Percentiles rank a stretch among this genome's conserved stretches.
Conservation (phyloP, 805 yeast genomes). For the Wickerhamia fluorescens region DNA sequence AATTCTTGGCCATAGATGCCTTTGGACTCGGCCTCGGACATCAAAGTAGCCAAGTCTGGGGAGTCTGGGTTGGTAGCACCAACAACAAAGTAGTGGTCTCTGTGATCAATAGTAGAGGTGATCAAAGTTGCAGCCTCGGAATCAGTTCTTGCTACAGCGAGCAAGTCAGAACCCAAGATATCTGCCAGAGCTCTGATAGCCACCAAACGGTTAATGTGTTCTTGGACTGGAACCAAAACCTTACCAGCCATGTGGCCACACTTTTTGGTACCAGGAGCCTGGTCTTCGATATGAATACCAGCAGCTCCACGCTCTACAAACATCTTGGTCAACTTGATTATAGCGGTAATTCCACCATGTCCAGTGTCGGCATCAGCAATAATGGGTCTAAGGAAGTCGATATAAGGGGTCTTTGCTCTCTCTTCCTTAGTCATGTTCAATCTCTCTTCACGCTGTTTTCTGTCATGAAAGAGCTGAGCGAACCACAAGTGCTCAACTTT, state of each 20-base stretch:
- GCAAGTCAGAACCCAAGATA: constrained; percentile 78
- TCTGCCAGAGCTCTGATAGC: constrained; percentile 95
- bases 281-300: constrained; percentile 97
- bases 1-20: constrained; percentile 71
- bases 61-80: constrained; percentile 86
- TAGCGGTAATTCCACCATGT: constrained; percentile 97
- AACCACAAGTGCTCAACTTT: constrained; percentile 95
- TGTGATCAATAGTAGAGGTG: constrained; percentile 87
- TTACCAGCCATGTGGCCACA: constrained; percentile 99
- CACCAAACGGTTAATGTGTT: constrained; percentile 89
- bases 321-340: constrained; percentile 89
- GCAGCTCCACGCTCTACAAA: constrained; percentile 98
- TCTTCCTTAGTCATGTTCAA: constrained; percentile 52
- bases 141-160: constrained; percentile 92
- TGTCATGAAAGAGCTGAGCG: constrained; percentile 95
- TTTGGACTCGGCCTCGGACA: constrained; percentile 71
- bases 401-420: constrained; percentile 64
- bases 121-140: constrained; percentile 95
- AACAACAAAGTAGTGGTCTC: constrained; percentile 88
- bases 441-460: constrained; percentile 89
- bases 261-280: constrained; percentile 97
- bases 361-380: constrained; percentile 99
- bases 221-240: constrained; percentile 95
- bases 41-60: constrained; percentile 65
- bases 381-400: constrained; percentile 88